Evolutionary conservation across 108 stramenopile genomes (phyloP), one percentile per base, ranked within the genome.

Genomic region (Cyclotella choctawhatcheeana): DNA sequence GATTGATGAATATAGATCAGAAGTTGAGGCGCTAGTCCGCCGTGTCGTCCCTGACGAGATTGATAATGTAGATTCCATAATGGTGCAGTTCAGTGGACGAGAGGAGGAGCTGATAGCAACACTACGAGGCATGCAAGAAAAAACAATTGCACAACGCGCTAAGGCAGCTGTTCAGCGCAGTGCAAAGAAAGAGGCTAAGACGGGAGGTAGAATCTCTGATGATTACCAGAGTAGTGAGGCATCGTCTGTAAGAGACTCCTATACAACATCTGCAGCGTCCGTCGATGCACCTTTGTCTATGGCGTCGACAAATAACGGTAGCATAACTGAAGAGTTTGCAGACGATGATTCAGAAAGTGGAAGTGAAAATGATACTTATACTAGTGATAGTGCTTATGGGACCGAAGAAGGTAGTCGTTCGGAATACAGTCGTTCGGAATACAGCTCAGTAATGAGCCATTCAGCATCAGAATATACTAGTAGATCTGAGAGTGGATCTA

Each of bases 31-130:
- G 0, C 64, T 95, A 12, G 89, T 95, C 8, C 73, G 82, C 7
- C 80, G 86, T 27, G 91, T 92, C 17, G 93, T 92, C 18, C 93
- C 93, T 0, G 93, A 95, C 60, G 93, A 95, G 69, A 82, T 90
- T 20, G 91, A 91, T 69, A 95, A 95, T 72, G 77, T 95, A 24
- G 91, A 95, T 54, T 91, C 90, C 70, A 95, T 95, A 82, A 88
- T 95, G 87, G 56, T 83, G 16, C 93, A 95, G 58, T 95, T 95
- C 61, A 84, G 83, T 29, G 93, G 93, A 10, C 86, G 93, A n/a
- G 93, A 95, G 73, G 91, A 95, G 64, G 93, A 95, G 58, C 71
- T 95, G 34, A 81, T 95, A 10, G 93, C 92, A 64, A 95, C 93
- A 0, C 79, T 95, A 0, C 73, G 87, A 35, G 87, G 85, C 4